phyloP scores from a whole-genome alignment of 2,329 filamentous ascomycete genomes.

The Aspergillus proliferans region DNA sequence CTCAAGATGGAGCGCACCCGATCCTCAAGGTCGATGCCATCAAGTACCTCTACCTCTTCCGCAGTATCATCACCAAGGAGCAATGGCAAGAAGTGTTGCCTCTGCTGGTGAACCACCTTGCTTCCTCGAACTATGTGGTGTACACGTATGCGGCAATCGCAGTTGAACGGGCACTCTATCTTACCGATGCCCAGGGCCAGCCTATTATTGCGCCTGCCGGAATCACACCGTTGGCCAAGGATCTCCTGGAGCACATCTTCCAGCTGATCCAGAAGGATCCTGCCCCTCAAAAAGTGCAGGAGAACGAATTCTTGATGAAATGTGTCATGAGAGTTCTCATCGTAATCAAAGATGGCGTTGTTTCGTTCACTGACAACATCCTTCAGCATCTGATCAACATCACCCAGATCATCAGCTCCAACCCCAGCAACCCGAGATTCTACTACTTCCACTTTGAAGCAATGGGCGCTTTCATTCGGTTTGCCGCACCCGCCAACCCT shows the following conservation, averaged over 20 bases:
- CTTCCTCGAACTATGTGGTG: constrained; percentile 86
- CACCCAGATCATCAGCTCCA: constrained; percentile 83
- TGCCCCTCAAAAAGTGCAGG: constrained; percentile 86
- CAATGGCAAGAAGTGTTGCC: constrained; percentile 89
- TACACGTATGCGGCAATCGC: constrained; percentile 97
- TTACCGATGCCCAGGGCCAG: constrained; percentile 68
- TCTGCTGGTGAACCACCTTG: constrained; percentile 83
- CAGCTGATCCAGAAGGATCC: constrained; percentile 79
- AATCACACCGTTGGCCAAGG: constrained; percentile 75
- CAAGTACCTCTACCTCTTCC: constrained; percentile 96
- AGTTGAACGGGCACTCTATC: constrained; percentile 83
- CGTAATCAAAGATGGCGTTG: constrained; percentile 77
- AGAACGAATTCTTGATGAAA: constrained; percentile 98
- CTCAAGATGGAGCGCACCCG: constrained; percentile 62
- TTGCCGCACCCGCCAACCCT: constrained; percentile 62
- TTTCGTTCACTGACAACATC: constrained; percentile 69
- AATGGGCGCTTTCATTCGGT: constrained; percentile 79
- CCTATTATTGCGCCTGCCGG: constrained; percentile 74
- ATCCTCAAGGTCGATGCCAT: constrained; percentile 96
- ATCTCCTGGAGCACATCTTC: constrained; percentile 84
- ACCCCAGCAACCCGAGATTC: constrained; percentile 95
- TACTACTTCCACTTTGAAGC: constrained; percentile 99
- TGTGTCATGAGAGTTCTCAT: constrained; percentile 97
- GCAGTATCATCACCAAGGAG: constrained; percentile 83
- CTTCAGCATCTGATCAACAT: constrained; percentile 80